Conservation (phyloP, 371 early-diverging fungal species). For the Blakeslea trispora region DNA sequence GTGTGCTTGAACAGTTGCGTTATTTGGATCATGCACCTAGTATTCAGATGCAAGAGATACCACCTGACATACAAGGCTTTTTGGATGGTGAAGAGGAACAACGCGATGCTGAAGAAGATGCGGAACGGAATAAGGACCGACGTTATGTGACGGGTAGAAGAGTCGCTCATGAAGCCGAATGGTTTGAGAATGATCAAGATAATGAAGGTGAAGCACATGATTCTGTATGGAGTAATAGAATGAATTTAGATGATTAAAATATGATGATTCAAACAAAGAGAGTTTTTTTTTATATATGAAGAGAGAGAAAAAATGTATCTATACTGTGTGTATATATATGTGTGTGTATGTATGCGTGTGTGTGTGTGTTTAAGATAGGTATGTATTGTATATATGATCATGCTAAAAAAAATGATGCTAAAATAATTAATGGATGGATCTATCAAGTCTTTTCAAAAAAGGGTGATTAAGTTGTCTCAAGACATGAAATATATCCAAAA, state of each 20-base stretch:
- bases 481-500: constrained; percentile 31
- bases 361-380: too few species aligned
- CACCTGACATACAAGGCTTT: constrained; percentile 79
- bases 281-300: too few species aligned
- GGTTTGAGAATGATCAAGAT: constrained; percentile 51
- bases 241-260: constrained; percentile 19
- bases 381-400: too few species aligned
- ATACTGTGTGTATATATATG: too few species aligned
- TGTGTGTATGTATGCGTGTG: too few species aligned
- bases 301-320: too few species aligned
- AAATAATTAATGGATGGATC: too few species aligned
- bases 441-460: too few species aligned
- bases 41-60: constrained; percentile 94
- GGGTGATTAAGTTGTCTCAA: constrained; percentile 33
- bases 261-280: too few species aligned
- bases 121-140: constrained; percentile 51
- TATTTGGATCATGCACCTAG: constrained; percentile 92
- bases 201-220: constrained; percentile 42
- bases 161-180: constrained; percentile 36
- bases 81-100: constrained; percentile 64
- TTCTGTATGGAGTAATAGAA: constrained; percentile 25
- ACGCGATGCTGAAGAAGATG: constrained; percentile 57
- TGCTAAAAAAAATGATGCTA: too few species aligned
- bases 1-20: constrained; percentile 91
- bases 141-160: constrained; percentile 26